Base-by-base conservation (phyloP, 179 eudicot species). In the Heliamphora pulchella region DNA sequence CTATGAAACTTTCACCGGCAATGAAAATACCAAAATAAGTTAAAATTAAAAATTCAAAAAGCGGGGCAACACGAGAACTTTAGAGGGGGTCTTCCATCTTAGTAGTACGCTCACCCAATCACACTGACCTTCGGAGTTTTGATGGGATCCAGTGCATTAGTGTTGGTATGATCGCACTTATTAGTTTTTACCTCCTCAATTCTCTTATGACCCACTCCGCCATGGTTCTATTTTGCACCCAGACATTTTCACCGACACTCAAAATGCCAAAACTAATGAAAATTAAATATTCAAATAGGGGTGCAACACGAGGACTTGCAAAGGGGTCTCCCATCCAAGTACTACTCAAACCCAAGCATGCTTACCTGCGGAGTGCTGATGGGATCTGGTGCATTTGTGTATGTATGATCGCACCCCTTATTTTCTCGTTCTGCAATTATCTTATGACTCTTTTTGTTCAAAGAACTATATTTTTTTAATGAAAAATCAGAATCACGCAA, bases 351-450 rank as follows among this genome's bases (percentile, higher is more conserved):
- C 87, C 88, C 87, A 89, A 89, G 88, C 89, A 85, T 86, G 86
- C 88, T 87, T 89, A 82, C 85, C 87, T 84, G 51, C 85, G 85
- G 82, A 88, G 86, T 85, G 86, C 80, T 86, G 85, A 85, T 85
- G 86, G 86, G 86, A 88, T 88, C 86, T 88, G 87, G 85, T 88
- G 88, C 89, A 80, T 84, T 86, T 84, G 88, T 86, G 87, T 85
- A 82, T 84, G 86, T 86, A 88, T 88, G 85, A 80, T 86, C 81
- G 88, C 86, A 83, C 83, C 78, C 77, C 80, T 1, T 10, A 53
- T 10, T 10, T 53, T 3, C 51, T 5, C 51, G 6, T 48, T 48
- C 3, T 2, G 51, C 6, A 5, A 48, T 5, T 3, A 48, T 48
- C 51, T 5, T 5, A 53, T 20, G 22, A 20, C 22, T 20, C 22